Evolutionary conservation across 1,284 basidiomycete species (phyloP).

Genomic region (Microbotryum intermedium): DNA sequence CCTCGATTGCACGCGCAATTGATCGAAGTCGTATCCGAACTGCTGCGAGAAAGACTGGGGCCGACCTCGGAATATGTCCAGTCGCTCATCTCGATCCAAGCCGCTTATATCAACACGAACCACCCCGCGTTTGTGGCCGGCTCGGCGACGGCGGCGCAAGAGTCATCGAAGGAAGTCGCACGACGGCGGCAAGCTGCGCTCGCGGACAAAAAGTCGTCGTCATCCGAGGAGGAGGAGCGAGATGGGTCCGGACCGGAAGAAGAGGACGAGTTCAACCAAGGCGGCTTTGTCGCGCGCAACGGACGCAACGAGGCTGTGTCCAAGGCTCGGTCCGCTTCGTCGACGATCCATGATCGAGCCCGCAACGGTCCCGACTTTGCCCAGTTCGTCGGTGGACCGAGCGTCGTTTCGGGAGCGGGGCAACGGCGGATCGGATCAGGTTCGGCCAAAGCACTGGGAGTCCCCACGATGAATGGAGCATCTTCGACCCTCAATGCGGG

Average conservation of each 20-base stretch:
- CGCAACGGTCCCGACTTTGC: conserved; percentile 33
- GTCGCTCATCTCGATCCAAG: conserved; percentile 92
- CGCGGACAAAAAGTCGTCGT: conserved; percentile 50
- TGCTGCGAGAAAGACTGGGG: conserved; percentile 86
- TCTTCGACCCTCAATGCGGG: background rate
- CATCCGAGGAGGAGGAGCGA: conserved; percentile 33
- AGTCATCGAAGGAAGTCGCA: conserved; percentile 29
- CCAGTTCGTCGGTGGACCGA: conserved; percentile 26
- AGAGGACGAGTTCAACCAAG: conserved; percentile 41
- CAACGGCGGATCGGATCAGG: background rate
- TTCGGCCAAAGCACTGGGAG: background rate
- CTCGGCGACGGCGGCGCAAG: conserved; percentile 47
- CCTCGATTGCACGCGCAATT: conserved; percentile 86
- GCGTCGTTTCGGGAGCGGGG: background rate
- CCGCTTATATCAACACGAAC: conserved; percentile 98
- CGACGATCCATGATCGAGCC: conserved; percentile 65
- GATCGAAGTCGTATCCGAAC: conserved; percentile 94
- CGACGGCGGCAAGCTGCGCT: conserved; percentile 6
- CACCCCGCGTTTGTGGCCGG: conserved; percentile 80
- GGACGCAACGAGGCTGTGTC: conserved; percentile 39
- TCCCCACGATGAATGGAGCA: background rate
- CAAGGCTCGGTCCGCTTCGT: conserved; percentile 65
- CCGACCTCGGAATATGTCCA: conserved; percentile 95
- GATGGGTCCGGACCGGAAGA: conserved; percentile 37
- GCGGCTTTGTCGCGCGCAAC: conserved; percentile 43